These are phyloP conservation scores for Vitis riparia DNA, from an alignment of 164 flowering plant species.

Conservation along the genomic window DNA sequence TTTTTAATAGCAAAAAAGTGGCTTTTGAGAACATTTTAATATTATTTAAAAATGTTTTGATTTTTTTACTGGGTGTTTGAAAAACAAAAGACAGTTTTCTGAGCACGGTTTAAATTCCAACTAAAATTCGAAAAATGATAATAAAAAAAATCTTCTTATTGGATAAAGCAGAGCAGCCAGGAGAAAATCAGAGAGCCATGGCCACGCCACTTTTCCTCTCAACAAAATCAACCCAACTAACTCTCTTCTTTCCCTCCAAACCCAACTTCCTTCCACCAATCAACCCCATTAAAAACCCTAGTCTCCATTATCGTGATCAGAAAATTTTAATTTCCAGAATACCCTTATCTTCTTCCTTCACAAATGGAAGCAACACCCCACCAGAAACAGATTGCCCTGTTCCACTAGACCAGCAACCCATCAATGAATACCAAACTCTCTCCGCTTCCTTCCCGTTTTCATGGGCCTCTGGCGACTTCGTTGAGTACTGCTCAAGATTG, in stretches of 20 bases:
- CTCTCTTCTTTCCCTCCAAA: slow-evolving; percentile 6
- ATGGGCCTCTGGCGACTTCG: slow-evolving; percentile 70
- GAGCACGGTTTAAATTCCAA: no score
- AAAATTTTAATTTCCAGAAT: slow-evolving; percentile 6
- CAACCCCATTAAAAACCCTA: slow-evolving; percentile 3
- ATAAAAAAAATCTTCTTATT: no score
- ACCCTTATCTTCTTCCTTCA: slow-evolving; percentile 32
- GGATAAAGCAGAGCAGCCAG: no score
- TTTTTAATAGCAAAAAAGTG: no score
- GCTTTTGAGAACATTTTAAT: no score
- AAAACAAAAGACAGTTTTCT: no score
- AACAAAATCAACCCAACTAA: slow-evolving; percentile 10
- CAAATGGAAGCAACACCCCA: slow-evolving; percentile 37
- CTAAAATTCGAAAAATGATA: no score
- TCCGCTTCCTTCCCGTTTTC: slow-evolving; percentile 72
- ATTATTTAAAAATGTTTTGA: no score
- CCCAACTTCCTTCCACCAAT: slow-evolving; percentile 5
- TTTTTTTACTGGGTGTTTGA: no score
- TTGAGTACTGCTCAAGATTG: slow-evolving; percentile 51
- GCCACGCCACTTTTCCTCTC: slow-evolving; percentile 8
- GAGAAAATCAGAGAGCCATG: slow-evolving; percentile 4
- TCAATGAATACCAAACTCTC: slow-evolving; percentile 75
- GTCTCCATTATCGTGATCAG: neutral
- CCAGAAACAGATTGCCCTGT: slow-evolving; percentile 84
- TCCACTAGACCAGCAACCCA: slow-evolving; percentile 83